Conservation (phyloP, 1,284 basidiomycete genomes). For the Hortiboletus rubellus region DNA sequence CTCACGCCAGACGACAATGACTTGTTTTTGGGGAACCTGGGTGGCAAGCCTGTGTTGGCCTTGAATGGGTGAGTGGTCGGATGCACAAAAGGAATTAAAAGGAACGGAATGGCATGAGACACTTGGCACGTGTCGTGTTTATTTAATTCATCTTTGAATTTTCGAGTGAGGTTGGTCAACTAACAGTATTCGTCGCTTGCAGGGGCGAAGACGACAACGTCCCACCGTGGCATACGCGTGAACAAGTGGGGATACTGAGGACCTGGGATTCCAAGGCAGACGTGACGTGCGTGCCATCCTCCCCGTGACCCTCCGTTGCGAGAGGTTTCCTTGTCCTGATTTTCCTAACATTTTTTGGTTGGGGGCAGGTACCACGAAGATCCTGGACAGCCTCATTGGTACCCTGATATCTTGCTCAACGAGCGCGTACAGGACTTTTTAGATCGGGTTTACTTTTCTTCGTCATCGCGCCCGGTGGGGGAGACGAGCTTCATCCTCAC, state of each 20-base stretch:
- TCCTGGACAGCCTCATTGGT: slow-evolving; percentile 67
- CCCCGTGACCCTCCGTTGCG: neutral
- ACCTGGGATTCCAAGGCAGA: slow-evolving; percentile 55
- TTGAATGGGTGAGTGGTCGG: slow-evolving; percentile 65
- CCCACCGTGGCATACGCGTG: slow-evolving; percentile 77
- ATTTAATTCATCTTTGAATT: neutral
- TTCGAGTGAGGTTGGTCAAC: neutral
- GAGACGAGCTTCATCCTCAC: slow-evolving; percentile 60
- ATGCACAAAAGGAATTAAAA: too few relatives aligned
- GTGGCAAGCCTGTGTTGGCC: slow-evolving; percentile 67
- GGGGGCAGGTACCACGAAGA: slow-evolving; percentile 62
- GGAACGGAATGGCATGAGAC: neutral
- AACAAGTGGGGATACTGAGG: slow-evolving; percentile 56
- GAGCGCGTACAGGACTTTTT: slow-evolving; percentile 57
- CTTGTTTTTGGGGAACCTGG: slow-evolving; percentile 76
- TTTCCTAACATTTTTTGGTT: neutral
- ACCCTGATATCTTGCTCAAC: slow-evolving; percentile 58
- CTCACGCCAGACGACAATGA: slow-evolving; percentile 86
- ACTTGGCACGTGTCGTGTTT: neutral
- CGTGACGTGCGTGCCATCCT: slow-evolving; percentile 46
- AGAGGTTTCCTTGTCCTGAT: neutral
- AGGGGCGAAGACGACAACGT: slow-evolving; percentile 78
- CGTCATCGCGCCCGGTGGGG: neutral
- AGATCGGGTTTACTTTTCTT: slow-evolving; percentile 33
- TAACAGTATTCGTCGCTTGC: slow-evolving; percentile 2